Evolutionary conservation across 768 basidiomycete species (phyloP).

Genomic region (Dacryopinax primogenitus): DNA sequence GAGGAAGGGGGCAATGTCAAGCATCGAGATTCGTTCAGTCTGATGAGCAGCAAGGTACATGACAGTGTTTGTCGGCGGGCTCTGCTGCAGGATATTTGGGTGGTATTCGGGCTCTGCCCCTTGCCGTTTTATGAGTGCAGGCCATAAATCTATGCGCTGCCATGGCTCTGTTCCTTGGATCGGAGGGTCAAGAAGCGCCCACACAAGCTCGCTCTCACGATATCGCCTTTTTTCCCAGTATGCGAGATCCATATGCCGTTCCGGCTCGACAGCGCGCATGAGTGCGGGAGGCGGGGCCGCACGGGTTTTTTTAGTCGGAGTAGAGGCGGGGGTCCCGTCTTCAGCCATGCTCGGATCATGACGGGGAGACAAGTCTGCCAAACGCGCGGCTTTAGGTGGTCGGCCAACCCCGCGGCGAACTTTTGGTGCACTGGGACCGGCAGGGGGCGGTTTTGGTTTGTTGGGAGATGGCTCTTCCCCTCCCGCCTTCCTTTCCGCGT

Average conservation of each 20-base stretch:
- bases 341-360: neutral
- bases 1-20: slow-evolving; percentile 3
- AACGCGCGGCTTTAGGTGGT: neutral
- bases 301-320: neutral
- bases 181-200: neutral
- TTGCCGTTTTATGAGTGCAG: neutral
- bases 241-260: neutral
- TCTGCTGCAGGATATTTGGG: neutral
- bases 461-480: neutral
- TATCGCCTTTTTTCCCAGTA: neutral
- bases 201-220: neutral
- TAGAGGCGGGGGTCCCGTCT: neutral
- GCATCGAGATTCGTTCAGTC: neutral
- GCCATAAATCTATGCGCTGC: slow-evolving; percentile 4
- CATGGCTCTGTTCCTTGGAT: neutral
- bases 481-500: neutral
- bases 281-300: neutral
- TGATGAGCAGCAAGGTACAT: neutral
- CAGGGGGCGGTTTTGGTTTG: neutral
- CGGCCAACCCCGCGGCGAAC: slow-evolving; percentile 1
- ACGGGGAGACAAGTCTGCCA: neutral
- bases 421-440: neutral
- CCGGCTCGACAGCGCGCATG: neutral
- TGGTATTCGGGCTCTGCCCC: neutral
- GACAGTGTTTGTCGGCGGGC: neutral